Evolutionary conservation across 768 basidiomycete genomes (phyloP), one percentile per base, ranked within the genome.

Genomic region (Sarcodon aspratus): DNA sequence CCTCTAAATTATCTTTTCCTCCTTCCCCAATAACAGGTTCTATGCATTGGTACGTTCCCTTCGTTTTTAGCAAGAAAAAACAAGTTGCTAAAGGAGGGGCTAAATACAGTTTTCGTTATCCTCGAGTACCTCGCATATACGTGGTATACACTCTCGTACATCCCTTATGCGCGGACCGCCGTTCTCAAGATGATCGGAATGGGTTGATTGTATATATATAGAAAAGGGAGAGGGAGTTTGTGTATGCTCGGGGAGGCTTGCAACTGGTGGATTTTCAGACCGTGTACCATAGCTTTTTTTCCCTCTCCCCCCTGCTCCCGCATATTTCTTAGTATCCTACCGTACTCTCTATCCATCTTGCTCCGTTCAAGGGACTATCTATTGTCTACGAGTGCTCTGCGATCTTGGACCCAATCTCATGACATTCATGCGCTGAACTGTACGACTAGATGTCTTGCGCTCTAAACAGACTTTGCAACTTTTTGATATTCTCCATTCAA

Each of bases 61-160:
- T 34, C 31, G 5, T 27, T 27, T 27, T 27, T 27, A 27, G 5
- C 5, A 27, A 27, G 21, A 27, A 27, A 27, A 27, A 27, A 2
- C 5, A 27, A 27, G 21, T 27, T 27, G 21, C 21, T 27, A 27
- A 27, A 2, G 21, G 21, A 27, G 21, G 21, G 21, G 5, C 45
- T 9, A n/a, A 27, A 15, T 17, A 38, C 66, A 89, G 88, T 92
- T 50, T 89, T 96, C 63, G 93, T 96, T 51, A 74, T 95, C 66
- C 70, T 96, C 63, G 82, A 94, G 64, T 95, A 88, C 64, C 72
- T 95, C 50, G 93, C 92, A 6, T 95, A 85, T 65, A 79, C 84
- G 17, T 96, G 92, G 91, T 94, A 86, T 63, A 79, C 76, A 46
- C 66, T 87, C 32, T 85, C 82, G 7, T 96, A 94, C 68, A 90